These are phyloP conservation scores for Hypericum androsaemum DNA, from an alignment of 345 rosid species.

Conservation along the genomic window DNA sequence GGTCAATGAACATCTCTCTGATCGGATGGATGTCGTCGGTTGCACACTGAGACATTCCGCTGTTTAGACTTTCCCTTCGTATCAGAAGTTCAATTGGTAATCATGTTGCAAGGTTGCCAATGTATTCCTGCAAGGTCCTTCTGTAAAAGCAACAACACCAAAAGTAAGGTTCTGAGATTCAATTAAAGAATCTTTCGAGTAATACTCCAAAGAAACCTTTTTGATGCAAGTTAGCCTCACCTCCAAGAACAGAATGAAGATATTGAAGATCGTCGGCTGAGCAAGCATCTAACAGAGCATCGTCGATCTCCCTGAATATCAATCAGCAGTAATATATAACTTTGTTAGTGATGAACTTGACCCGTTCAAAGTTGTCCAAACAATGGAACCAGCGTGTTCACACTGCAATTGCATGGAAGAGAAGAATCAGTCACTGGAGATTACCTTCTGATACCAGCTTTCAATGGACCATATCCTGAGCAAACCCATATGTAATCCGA, in stretches of 20 bases:
- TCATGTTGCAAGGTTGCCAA: constrained; percentile 66
- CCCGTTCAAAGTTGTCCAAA: background rate
- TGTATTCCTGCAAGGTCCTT: constrained; percentile 86
- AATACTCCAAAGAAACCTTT: background rate
- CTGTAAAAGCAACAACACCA: constrained; percentile 37
- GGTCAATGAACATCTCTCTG: too few relatives aligned
- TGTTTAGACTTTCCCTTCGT: constrained; percentile 70
- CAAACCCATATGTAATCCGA: constrained; percentile 63
- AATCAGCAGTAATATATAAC: constrained; percentile 5
- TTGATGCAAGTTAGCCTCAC: constrained; percentile 24
- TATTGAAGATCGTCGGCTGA: constrained; percentile 65
- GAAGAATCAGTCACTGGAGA: background rate
- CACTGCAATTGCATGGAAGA: background rate
- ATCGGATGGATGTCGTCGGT: too few relatives aligned
- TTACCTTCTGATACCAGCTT: constrained; percentile 73
- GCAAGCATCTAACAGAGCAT: constrained; percentile 81
- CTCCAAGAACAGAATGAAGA: constrained; percentile 84
- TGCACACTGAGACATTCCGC: too few relatives aligned
- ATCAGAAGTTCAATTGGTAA: constrained; percentile 66
- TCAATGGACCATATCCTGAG: constrained; percentile 65
- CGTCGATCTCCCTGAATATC: constrained; percentile 71
- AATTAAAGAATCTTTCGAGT: background rate
- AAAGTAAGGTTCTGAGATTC: constrained; percentile 2
- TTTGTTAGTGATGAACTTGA: constrained; percentile 1
- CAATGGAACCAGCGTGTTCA: background rate